Base-by-base conservation (phyloP, 2,329 filamentous ascomycete genomes). In the Aspergillus phoenicis region DNA sequence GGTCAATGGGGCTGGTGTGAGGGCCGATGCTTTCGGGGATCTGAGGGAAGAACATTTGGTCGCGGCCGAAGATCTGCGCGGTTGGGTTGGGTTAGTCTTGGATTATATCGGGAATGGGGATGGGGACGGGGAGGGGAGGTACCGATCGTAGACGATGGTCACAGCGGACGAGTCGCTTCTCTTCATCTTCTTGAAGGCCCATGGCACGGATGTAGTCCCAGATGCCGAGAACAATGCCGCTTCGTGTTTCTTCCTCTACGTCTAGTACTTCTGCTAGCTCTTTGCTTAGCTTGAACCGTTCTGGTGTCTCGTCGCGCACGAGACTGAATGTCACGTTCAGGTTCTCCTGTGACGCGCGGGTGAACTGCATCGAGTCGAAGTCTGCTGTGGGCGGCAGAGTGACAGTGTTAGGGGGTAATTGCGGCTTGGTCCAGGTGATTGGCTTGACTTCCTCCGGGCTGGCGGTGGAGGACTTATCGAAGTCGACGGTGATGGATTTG, bases 151-250 rank as follows among this genome's bases (percentile, higher is more conserved):
- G 77, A 51, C 89, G 84, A 47, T 93, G 89, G 72, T 99, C 94
- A 72, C 95, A 98, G 41, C 91, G 89, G 69, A 99, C 94, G 62
- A 91, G 90, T 63, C 95, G 87, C 81, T 95, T 95, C 74, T 99
- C 95, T 62, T 98, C 94, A 66, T 97, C 93, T 73, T 97, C 94
- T 75, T 96, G 92, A 51, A 99, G 81, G 17, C 89, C 88, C 82
- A 91, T 90, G 20, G 91, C 84, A 68, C 91, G 89, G 66, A 97
- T 91, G 71, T 99, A 99, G 73, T 97, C 93, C 92, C 93, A 99
- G 33, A 99, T 85, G 13, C 91, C 93, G 83, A 96, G 91, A 28
- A 97, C 88, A 6, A 93, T 90, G 64, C 95, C 93, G 41, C 92
- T 89, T 30, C 93, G 89, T 28, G 95, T 94, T 54, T 92, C 94